phyloP scores from a whole-genome alignment of 2,329 filamentous ascomycete species.

The Cladophialophora immunda region DNA sequence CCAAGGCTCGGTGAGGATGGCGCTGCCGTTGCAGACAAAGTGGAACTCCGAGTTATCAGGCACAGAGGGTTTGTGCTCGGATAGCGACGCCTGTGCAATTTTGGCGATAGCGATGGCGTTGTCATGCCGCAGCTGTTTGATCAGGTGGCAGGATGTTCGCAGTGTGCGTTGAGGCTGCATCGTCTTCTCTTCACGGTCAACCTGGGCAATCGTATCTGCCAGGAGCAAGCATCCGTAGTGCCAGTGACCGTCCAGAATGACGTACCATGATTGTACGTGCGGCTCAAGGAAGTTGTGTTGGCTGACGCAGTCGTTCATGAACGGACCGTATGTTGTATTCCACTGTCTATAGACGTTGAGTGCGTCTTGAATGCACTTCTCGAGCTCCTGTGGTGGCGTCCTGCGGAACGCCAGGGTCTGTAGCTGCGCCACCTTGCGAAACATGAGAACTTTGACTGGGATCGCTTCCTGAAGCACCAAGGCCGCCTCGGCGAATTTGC shows the following conservation, averaged over 20 bases:
- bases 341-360: constrained; percentile 64
- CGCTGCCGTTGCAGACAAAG: constrained; percentile 62
- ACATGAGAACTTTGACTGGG: constrained; percentile 68
- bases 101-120: constrained; percentile 31
- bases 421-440: constrained; percentile 64
- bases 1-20: constrained; percentile 69
- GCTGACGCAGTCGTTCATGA: constrained; percentile 62
- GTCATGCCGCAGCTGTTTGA: constrained; percentile 21
- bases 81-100: constrained; percentile 29
- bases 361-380: constrained; percentile 59
- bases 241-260: constrained; percentile 67
- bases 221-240: constrained; percentile 65
- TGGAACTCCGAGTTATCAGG: constrained; percentile 52
- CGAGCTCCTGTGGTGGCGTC: constrained; percentile 51
- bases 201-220: constrained; percentile 63
- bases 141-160: constrained; percentile 21
- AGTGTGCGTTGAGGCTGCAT: constrained; percentile 33
- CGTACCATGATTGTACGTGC: constrained; percentile 68
- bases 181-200: constrained; percentile 53
- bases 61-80: constrained; percentile 30
- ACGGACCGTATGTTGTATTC: constrained; percentile 61
- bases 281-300: constrained; percentile 60
- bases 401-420: constrained; percentile 61
- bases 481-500: constrained; percentile 61
- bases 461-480: constrained; percentile 61